Percentiles rank a stretch among this genome's conserved stretches.
phyloP scores from a whole-genome alignment of 805 yeast species.

The Candida andamanensis region DNA sequence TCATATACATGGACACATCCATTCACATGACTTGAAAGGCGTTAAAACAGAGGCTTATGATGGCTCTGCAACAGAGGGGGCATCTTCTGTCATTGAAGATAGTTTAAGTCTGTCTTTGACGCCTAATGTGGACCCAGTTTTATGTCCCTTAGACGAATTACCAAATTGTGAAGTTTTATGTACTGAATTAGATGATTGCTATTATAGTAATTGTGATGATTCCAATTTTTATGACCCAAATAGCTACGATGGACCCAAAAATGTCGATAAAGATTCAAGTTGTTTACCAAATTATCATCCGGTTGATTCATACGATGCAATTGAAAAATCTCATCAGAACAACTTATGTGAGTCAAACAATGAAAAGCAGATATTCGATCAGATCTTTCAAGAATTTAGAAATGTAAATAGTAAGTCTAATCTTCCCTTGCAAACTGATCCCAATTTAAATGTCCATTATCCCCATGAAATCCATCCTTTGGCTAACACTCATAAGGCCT shows the following conservation, averaged over 20 bases:
- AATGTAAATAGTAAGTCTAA: constrained; percentile 12
- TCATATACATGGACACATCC: constrained; percentile 66
- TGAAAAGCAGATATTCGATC: constrained; percentile 33
- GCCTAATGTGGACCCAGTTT: neutral
- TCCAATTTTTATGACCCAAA: constrained; percentile 1
- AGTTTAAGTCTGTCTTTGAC: neutral
- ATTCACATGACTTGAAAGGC: constrained; percentile 28
- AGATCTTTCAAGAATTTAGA: constrained; percentile 33
- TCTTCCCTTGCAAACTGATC: neutral
- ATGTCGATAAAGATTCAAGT: constrained; percentile 7
- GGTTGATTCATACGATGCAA: neutral
- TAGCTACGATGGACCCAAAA: constrained; percentile 8
- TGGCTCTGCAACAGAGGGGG: neutral
- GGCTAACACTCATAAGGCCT: constrained; percentile 33
- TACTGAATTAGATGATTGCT: constrained; percentile 42
- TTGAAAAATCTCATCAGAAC: constrained; percentile 12
- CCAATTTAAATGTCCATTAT: constrained; percentile 31
- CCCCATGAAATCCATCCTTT: constrained; percentile 35
- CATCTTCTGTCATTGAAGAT: neutral
- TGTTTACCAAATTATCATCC: constrained; percentile 9
- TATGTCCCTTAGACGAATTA: constrained; percentile 22
- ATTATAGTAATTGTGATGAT: constrained; percentile 31
- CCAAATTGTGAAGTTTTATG: constrained; percentile 37
- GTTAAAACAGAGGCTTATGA: neutral
- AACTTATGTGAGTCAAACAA: constrained; percentile 27